These are phyloP conservation scores for Tubosaeta sp. DNA, from an alignment of 768 basidiomycete genomes.

Conservation along the genomic window DNA sequence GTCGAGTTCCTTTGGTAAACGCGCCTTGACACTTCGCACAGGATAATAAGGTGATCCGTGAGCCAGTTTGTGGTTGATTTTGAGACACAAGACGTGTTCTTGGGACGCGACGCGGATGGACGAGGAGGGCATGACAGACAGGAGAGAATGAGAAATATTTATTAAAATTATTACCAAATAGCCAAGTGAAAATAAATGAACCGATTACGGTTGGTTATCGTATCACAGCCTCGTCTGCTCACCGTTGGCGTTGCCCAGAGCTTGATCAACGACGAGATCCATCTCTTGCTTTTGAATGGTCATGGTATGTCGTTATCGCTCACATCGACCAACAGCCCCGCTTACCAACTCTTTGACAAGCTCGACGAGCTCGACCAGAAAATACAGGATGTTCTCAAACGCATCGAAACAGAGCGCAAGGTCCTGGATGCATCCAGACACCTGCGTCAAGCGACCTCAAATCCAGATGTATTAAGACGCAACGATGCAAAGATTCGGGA, in stretches of 20 bases:
- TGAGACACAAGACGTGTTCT: constrained; percentile 42
- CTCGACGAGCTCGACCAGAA: constrained; percentile 79
- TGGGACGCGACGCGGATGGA: constrained; percentile 42
- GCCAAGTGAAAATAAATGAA: constrained; percentile 21
- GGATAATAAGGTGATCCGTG: constrained; percentile 29
- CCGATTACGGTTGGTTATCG: constrained; percentile 21
- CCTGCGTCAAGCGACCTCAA: constrained; percentile 76
- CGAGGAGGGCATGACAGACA: constrained; percentile 28
- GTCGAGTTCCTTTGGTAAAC: constrained; percentile 39
- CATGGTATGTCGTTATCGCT: constrained; percentile 27
- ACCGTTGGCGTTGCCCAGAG: constrained; percentile 14
- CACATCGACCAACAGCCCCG: not conserved
- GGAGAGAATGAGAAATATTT: constrained; percentile 7
- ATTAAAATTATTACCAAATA: constrained; percentile 18
- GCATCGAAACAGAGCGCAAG: constrained; percentile 90
- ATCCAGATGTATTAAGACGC: constrained; percentile 78
- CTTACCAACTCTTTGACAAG: constrained; percentile 15
- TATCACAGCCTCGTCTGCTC: constrained; percentile 29
- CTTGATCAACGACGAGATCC: constrained; percentile 16
- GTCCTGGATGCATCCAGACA: constrained; percentile 81
- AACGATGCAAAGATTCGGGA: constrained; percentile 86
- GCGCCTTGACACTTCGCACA: constrained; percentile 31
- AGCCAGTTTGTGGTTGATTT: constrained; percentile 42
- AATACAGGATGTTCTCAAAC: constrained; percentile 85
- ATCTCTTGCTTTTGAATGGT: constrained; percentile 17